Evolutionary conservation across 2,329 filamentous ascomycete species (phyloP), one percentile per base, ranked within the genome.

Genomic region (Clonostachys byssicola): DNA sequence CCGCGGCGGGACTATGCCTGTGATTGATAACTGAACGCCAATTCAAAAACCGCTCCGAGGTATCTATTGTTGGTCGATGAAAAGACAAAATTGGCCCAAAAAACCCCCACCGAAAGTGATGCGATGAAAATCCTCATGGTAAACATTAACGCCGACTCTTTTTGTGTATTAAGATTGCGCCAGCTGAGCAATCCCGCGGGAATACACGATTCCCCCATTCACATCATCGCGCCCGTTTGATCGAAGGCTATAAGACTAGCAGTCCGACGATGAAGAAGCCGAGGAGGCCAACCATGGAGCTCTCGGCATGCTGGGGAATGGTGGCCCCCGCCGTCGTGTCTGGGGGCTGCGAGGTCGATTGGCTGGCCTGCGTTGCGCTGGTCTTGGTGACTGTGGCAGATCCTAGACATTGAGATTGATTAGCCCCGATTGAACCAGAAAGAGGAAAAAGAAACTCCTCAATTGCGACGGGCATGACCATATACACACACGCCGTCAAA

Each of bases 181-280:
- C 23, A 30, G 23, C 23, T 30, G 8, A 10, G 33, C 34, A 35
- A 35, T 17, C 42, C 17, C 34, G 34, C 35, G 20, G 42, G 14
- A 9, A 7, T 23, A 41, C 17, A 44, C 30, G 16, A 14, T 39
- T 12, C 39, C 38, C n/a, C 38, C 17, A 10, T 9, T 12, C 36
- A 14, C 12, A n/a, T 16, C 20, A 39, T 39, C 14, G 12, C 12
- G 36, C 36, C 14, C 17, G 36, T n/a, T n/a, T 34, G 20, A 20
- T 14, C n/a, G 3, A 3, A 44, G 45, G 6, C 52, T 57, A 67
- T 47, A 66, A 43, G 54, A 66, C 56, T 52, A 66, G 57, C 43
- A 68, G 52, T 16, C 63, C 60, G 56, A 67, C 60, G 53, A 65
- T 62, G 51, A 62, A 63, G 49, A 67, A 67, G 35, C 61, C 64